phyloP scores from a whole-genome alignment of 768 basidiomycete genomes.

The Boletus insuetus region DNA sequence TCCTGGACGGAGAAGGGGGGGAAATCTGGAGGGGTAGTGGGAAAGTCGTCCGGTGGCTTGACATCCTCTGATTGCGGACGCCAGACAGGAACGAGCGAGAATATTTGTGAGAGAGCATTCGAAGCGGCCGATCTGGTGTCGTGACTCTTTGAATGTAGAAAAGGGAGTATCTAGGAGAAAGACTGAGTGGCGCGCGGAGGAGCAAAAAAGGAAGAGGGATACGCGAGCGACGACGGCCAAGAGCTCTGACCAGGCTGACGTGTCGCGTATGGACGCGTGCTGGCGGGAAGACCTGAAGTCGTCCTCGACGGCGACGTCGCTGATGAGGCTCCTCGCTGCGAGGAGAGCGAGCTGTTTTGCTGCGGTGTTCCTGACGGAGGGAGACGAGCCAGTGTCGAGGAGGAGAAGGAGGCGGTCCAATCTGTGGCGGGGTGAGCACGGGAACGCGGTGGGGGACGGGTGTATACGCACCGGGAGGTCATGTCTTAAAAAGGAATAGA shows the following conservation, averaged over 20 bases:
- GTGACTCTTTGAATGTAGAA: conserved; percentile 84
- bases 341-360: conserved; percentile 94
- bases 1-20: conserved; percentile 75
- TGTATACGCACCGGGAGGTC: conserved; percentile 66
- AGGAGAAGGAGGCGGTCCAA: conserved; percentile 96
- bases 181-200: neutral
- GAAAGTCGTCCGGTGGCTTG: conserved; percentile 26
- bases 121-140: conserved; percentile 92
- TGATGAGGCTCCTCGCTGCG: conserved; percentile 80
- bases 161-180: conserved; percentile 74
- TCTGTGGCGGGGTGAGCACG: conserved; percentile 39
- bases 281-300: conserved; percentile 63
- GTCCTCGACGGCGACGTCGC: conserved; percentile 78
- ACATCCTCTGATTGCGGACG: conserved; percentile 35
- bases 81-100: conserved; percentile 81
- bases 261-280: conserved; percentile 58
- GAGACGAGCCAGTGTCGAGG: conserved; percentile 91
- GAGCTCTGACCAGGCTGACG: conserved; percentile 85
- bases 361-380: conserved; percentile 88
- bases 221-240: conserved; percentile 90
- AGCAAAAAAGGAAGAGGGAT: conserved; percentile 16
- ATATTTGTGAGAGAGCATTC: conserved; percentile 84
- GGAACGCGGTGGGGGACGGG: neutral
- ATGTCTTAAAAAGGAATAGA: conserved; percentile 56
- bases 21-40: conserved; percentile 50